Base-by-base conservation (phyloP, 495 filamentous ascomycete genomes). In the Emericellopsis terricola region DNA sequence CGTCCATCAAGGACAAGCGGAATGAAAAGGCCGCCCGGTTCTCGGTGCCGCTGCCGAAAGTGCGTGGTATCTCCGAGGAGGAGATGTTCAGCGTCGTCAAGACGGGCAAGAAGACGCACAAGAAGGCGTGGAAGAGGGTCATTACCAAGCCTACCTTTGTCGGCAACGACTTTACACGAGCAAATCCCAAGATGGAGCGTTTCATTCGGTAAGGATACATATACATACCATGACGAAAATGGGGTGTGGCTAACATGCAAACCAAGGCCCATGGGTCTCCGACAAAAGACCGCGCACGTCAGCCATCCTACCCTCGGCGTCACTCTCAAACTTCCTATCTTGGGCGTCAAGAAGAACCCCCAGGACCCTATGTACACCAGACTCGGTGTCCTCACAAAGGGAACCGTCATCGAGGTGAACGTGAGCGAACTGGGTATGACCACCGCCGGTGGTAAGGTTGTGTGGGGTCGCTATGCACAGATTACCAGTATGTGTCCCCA, bases 61-160 rank as follows among this genome's bases (percentile, higher is more conserved):
- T 94, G 19, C 65, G 76, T 47, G 91, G 91, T 40, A 94, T 94
- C 45, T 72, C 71, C 42, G 85, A 96, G 64, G 86, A 93, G 65
- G 91, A 99, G 62, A 87, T 94, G 75, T 96, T 99, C 65, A 85
- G 84, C 63, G 85, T 94, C 27, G 74, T 99, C 48, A 89, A 87
- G 60, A 99, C 91, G 38, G 89, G 87, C 43, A 82, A 53, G 46
- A 48, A 71, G 56, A 58, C 58, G 3, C 49, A 57, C 34, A 67
- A 72, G 57, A 71, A 70, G 64, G 71, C 71, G 29, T 93, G 83
- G 87, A 96, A 97, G 71, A 62, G 91, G 20, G 82, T 96, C 65
- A 83, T 97, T 44, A 97, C 89, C 11, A 57, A 59, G 52, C 60
- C 62, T 10, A 63, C 51, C 2, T 68, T 62, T 53, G 84, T 93